Evolutionary conservation across 768 basidiomycete species (phyloP).

Genomic region (Termitomyces sp.): DNA sequence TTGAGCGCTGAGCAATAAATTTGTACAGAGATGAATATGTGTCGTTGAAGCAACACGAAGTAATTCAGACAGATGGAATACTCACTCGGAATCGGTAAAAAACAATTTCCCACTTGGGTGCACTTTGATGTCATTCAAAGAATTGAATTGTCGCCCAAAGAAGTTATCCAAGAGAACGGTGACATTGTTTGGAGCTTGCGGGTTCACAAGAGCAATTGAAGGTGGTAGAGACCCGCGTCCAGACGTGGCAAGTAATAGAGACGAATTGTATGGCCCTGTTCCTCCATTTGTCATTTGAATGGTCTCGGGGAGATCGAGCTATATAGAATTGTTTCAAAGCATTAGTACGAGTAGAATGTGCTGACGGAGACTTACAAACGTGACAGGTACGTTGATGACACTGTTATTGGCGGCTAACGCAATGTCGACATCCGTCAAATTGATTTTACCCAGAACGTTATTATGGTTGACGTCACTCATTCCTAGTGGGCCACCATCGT

Average conservation of each 20-base stretch:
- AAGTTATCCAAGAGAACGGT: conserved; percentile 75
- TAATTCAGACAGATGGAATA: conserved; percentile 4
- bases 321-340: not conserved
- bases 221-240: conserved; percentile 62
- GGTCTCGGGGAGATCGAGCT: conserved; percentile 56
- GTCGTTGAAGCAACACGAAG: not conserved
- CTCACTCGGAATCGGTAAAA: conserved; percentile 69
- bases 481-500: conserved; percentile 59
- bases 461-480: conserved; percentile 60
- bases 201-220: conserved; percentile 60
- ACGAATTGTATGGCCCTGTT: conserved; percentile 54
- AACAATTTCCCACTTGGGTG: conserved; percentile 68
- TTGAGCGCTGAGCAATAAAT: not conserved
- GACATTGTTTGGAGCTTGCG: conserved; percentile 54
- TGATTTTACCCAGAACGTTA: conserved; percentile 59
- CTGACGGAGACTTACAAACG: conserved; percentile 23
- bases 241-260: conserved; percentile 57
- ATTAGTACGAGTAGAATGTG: not conserved
- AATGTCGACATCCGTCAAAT: conserved; percentile 45
- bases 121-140: conserved; percentile 73
- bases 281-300: conserved; percentile 72
- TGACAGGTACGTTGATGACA: conserved; percentile 44
- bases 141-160: conserved; percentile 79
- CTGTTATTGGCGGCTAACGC: conserved; percentile 31
- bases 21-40: not conserved